Conservation (phyloP, 805 yeast genomes). For the Wilhelminamyces savonicus region DNA sequence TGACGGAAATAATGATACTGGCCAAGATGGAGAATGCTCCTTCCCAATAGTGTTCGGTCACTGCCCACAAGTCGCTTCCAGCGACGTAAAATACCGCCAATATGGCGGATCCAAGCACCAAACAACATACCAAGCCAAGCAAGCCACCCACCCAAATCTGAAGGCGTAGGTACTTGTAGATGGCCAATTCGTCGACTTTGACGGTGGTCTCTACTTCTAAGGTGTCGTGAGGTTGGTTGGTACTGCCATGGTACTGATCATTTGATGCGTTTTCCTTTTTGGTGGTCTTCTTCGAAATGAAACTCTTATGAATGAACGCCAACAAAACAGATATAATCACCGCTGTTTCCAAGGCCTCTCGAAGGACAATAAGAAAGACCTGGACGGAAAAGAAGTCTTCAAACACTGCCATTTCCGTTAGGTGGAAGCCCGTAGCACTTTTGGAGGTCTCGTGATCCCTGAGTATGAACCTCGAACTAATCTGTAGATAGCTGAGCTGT, state of each 20-base stretch:
- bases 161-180: conserved; percentile 17
- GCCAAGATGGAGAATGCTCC: conserved; percentile 39
- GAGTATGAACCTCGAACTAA: no score
- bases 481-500: no score
- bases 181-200: conserved; percentile 1
- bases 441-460: no score
- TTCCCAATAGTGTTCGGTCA: conserved; percentile 45
- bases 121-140: conserved; percentile 32
- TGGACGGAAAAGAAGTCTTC: conserved; percentile 58
- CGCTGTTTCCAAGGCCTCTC: conserved; percentile 75
- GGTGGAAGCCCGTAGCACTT: no score
- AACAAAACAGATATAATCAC: conserved; percentile 66
- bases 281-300: no score
- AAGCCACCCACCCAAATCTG: conserved; percentile 43
- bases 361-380: conserved; percentile 63
- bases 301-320: conserved; percentile 41
- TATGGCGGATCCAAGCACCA: conserved; percentile 34
- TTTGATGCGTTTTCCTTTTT: no score
- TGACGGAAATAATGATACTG: conserved; percentile 37
- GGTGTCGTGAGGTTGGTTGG: no score
- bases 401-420: no score
- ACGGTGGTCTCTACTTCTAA: neutral
- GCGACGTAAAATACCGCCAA: conserved; percentile 33
- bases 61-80: conserved; percentile 39
- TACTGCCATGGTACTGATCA: no score